These are phyloP conservation scores for Venturia aucupariae DNA, from an alignment of 2,329 filamentous ascomycete genomes.

Conservation along the genomic window DNA sequence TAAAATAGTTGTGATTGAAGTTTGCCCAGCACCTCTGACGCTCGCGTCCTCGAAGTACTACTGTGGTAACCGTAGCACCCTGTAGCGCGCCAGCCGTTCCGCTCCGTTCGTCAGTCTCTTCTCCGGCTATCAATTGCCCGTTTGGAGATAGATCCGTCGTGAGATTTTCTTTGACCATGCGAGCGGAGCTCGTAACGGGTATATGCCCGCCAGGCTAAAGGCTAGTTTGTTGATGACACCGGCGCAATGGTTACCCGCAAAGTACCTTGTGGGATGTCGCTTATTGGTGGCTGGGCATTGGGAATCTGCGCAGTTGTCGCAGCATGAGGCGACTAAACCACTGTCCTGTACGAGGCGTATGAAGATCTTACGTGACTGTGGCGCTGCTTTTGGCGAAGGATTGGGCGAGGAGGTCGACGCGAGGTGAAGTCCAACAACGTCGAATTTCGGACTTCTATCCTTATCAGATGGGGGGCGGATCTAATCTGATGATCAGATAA, in stretches of 20 bases:
- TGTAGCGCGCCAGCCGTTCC: not conserved
- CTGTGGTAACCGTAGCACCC: not conserved
- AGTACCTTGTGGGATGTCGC: not conserved
- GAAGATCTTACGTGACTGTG: not conserved
- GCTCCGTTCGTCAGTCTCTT: not conserved
- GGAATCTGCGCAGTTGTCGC: not conserved
- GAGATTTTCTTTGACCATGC: not conserved
- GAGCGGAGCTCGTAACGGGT: not conserved
- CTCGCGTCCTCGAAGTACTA: not conserved
- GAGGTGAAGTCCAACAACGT: not conserved
- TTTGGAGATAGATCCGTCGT: not conserved
- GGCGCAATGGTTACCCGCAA: not conserved
- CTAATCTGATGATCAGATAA: conserved; percentile 8
- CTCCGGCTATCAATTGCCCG: not conserved
- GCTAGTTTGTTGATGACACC: not conserved
- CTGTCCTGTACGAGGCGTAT: not conserved
- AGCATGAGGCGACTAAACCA: not conserved
- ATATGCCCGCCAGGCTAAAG: not conserved
- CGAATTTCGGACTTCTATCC: not conserved
- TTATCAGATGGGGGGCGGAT: not conserved
- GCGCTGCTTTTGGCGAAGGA: not conserved
- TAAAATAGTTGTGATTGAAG: not conserved
- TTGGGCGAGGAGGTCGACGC: not conserved
- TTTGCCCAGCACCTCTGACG: not conserved
- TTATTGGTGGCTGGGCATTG: not conserved